phyloP scores from a whole-genome alignment of 139 green algal species.

The Chlorella vulgaris region DNA sequence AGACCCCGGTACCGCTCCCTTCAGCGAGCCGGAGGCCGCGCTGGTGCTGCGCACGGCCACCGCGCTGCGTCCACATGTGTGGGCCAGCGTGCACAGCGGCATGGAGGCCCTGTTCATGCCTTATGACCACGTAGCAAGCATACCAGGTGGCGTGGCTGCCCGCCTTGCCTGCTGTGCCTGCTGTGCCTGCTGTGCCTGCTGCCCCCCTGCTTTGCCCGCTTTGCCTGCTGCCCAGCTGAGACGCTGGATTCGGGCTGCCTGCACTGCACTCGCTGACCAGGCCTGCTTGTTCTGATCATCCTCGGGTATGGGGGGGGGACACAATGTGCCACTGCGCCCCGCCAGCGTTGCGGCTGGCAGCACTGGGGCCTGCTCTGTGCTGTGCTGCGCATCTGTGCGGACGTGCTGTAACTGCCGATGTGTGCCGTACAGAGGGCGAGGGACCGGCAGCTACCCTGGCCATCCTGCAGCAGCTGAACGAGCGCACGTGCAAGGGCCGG shows the following conservation, averaged over 20 bases:
- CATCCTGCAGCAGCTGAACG: constrained; percentile 81
- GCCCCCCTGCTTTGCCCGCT: not conserved
- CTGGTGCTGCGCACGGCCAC: constrained; percentile 70
- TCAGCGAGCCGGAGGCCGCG: constrained; percentile 91
- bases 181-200: too few species aligned
- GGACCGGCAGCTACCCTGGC: constrained; percentile 53
- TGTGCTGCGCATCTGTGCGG: too few species aligned
- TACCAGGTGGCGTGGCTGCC: constrained; percentile 20
- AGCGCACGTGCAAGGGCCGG: constrained; percentile 50
- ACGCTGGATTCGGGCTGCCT: too few species aligned
- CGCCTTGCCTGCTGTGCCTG: not conserved
- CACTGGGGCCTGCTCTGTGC: too few species aligned
- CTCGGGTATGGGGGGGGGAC: too few species aligned
- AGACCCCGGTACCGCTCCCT: constrained; percentile 78
- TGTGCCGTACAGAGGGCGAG: constrained; percentile 34
- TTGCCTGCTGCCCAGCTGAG: too few species aligned
- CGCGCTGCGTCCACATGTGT: constrained; percentile 85
- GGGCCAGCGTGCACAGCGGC: constrained; percentile 95
- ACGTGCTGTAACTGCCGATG: not conserved
- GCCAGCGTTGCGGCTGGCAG: too few species aligned
- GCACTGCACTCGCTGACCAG: too few species aligned
- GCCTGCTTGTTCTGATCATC: too few species aligned
- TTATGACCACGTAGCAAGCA: constrained; percentile 82
- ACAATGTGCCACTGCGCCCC: too few species aligned
- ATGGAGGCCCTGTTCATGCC: constrained; percentile 98